Base-by-base conservation (phyloP, 352 stramenopile genomes). In the Phytopythium mirpurense region DNA sequence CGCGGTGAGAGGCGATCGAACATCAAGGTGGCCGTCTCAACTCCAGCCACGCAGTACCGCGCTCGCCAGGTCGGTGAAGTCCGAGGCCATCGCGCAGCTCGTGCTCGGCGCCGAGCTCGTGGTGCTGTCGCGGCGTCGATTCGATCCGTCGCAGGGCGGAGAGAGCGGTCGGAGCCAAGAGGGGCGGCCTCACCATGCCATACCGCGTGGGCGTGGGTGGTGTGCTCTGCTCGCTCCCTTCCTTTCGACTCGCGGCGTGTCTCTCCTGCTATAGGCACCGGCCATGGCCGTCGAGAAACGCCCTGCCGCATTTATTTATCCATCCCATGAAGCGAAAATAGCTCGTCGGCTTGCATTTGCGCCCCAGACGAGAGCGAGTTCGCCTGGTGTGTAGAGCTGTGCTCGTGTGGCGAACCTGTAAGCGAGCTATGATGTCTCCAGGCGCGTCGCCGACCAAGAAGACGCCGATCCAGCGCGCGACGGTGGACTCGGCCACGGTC, bases 11-110 rank as follows among this genome's bases (percentile, higher is more conserved):
- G 32, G 11, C 6, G 32, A 2, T 10, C 11, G 32, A 2, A 18
- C 8, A 45, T 10, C 21, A 27, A 26, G 18, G 37, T 8, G 19
- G n/a, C n/a, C n/a, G n/a, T n/a, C n/a, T n/a, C n/a, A n/a, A n/a
- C n/a, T n/a, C n/a, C n/a, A n/a, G n/a, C n/a, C n/a, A n/a, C n/a
- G n/a, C n/a, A n/a, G 27, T 18, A 67, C 44, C 43, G 80, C 65
- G 23, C 70, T 68, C 35, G 73, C 64, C 50, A 89, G 68, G 51
- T 89, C 75, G 10, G 78, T 79, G 50, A 87, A 89, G 32, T 81
- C 70, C 40, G 52, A 70, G 36, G 64, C 59, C 67, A 78, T 80
- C 12, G 34, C 57, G 47, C 29, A 4, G 15, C 0, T 19, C 49
- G n/a, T 38, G 45, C 19, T 47, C 12, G 41, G n/a, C 19, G 12